Evolutionary conservation across 768 basidiomycete genomes (phyloP), one percentile per base, ranked within the genome.

Genomic region (Amanita phalloides): DNA sequence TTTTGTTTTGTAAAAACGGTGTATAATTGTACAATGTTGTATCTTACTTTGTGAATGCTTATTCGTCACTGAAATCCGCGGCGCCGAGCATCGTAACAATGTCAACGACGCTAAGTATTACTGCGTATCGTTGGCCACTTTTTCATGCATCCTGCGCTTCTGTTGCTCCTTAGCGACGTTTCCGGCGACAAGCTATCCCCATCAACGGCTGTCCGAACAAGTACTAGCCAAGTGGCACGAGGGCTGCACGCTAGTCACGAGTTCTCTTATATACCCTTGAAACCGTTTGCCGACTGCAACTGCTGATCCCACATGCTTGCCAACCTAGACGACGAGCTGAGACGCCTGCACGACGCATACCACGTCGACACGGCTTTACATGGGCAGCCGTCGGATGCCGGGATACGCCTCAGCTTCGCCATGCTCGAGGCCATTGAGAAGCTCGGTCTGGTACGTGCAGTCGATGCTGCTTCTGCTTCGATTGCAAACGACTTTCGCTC

Each of bases 401-500:
- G 32, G 10, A 42, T 62, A 41, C 61, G 68, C n/a, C 59, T 77
- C 38, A 73, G 73, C 48, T 59, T 62, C 2, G 68, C 69, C 5
- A 62, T 75, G 14, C 53, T 67, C n/a, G 55, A 63, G 3, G 69
- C 68, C 46, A 62, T 76, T 21, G 51, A 54, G 14, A 61, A 65
- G 1, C 53, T 59, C 7, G 59, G 61, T 20, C 61, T 70, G 57
- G 74, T 70, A 54, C 53, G 56, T 56, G 13, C 28, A 14, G 17
- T 21, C 28, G 35, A 41, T 36, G 28, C 30, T 30, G 30, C 23
- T 45, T 26, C 37, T 28, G 23, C 21, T 21, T 25, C n/a, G 14
- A 17, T 11, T 33, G 26, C 17, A 25, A 10, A 33, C 42, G 9
- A 14, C 2, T 17, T 4, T 45, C 6, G 21, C 5, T 11, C 25